These are phyloP conservation scores for Austroboletus niveus DNA, from an alignment of 1,284 basidiomycete genomes.

Conservation along the genomic window DNA sequence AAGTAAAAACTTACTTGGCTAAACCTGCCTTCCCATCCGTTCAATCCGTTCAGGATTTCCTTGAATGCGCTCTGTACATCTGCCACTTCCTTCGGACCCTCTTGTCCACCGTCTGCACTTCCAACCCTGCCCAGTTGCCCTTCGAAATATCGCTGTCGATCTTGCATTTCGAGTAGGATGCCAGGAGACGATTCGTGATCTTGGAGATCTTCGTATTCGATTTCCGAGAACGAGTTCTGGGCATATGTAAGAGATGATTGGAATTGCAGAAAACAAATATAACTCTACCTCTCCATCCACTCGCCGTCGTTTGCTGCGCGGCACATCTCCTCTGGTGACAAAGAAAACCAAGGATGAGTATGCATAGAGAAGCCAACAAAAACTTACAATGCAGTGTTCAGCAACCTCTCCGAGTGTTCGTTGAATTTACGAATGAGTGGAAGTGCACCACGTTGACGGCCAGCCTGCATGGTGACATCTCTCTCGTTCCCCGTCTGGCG, in stretches of 20 bases:
- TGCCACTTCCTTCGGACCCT: constrained; percentile 32
- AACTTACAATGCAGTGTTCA: constrained; percentile 73
- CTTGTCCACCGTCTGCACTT: constrained; percentile 23
- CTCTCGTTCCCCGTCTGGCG: constrained; percentile 78
- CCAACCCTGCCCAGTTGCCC: constrained; percentile 46
- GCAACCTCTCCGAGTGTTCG: constrained; percentile 88
- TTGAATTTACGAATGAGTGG: constrained; percentile 98
- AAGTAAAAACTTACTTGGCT: constrained; percentile 44
- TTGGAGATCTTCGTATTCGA: constrained; percentile 86
- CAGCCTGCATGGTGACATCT: constrained; percentile 96
- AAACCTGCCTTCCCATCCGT: constrained; percentile 59
- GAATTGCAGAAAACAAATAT: constrained; percentile 7
- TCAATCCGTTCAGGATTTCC: constrained; percentile 46
- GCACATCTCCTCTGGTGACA: constrained; percentile 52
- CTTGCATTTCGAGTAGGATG: constrained; percentile 82
- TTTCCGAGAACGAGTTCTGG: constrained; percentile 61
- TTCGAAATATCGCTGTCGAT: constrained; percentile 75
- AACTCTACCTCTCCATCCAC: constrained; percentile 38
- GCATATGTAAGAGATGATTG: neutral
- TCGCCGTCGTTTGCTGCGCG: constrained; percentile 57
- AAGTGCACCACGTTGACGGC: constrained; percentile 81
- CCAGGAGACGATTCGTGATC: constrained; percentile 62
- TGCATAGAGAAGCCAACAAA: neutral
- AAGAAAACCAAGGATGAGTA: neutral
- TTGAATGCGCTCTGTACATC: constrained; percentile 46